Conservation (phyloP, 2,329 filamentous ascomycete species). For the Phialemonium atrogriseum region DNA sequence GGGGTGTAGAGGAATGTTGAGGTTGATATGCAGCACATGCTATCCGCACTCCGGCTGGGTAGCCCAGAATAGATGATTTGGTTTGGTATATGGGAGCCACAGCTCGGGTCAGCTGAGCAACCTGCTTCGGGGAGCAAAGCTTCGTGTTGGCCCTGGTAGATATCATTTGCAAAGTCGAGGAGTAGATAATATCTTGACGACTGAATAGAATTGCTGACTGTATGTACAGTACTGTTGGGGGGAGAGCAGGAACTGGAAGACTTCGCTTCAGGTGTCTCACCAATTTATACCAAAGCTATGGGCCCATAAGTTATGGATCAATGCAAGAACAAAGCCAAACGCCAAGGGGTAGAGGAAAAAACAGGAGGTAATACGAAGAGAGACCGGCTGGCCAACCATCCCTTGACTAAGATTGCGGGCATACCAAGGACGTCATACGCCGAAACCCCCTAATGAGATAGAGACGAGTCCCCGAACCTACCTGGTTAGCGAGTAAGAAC, state of each 20-base stretch:
- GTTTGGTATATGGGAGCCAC: conserved; percentile 10
- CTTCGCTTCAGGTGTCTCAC: background rate
- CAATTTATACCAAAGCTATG: background rate
- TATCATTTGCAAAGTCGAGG: conserved; percentile 15
- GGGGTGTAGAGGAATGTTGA: conserved; percentile 14
- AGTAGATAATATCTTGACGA: too few relatives aligned
- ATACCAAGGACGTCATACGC: too few relatives aligned
- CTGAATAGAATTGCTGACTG: too few relatives aligned
- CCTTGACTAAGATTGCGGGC: too few relatives aligned
- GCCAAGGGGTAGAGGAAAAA: background rate
- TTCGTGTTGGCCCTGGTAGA: conserved; percentile 16
- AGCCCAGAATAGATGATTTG: conserved; percentile 10
- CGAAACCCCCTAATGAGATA: too few relatives aligned
- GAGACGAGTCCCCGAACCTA: too few relatives aligned
- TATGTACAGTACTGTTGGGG: background rate
- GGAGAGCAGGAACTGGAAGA: background rate
- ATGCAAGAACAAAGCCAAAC: background rate
- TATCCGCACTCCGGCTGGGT: conserved; percentile 18
- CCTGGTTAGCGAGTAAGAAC: too few relatives aligned
- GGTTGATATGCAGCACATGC: conserved; percentile 15
- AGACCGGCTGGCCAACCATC: background rate
- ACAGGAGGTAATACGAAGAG: background rate
- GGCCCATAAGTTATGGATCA: too few relatives aligned
- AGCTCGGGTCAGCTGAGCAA: conserved; percentile 15
- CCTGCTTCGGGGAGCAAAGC: conserved; percentile 18